Evolutionary conservation across 345 rosid species (phyloP), one percentile per base, ranked within the genome.

Genomic region (Durio zibethinus): DNA sequence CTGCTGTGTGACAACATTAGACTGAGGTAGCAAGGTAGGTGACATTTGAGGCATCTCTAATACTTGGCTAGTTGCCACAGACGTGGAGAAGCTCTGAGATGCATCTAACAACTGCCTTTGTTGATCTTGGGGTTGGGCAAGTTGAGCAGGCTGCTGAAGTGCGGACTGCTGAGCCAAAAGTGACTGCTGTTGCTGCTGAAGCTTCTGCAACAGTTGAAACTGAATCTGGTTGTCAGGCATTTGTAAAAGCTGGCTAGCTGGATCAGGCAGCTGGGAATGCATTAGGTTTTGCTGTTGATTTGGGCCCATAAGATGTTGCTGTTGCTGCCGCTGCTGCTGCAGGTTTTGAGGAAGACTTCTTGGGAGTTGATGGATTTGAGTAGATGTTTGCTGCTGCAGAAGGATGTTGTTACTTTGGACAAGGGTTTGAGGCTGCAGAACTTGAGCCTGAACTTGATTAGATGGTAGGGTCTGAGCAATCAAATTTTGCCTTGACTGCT

Each of bases 201-300:
- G 85, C 82, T 91, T 91, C 86, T 93, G 97, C 79, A 93, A 74
- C 74, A 92, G 69, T 78, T 92, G 98, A 81, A 85, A 76, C 79
- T 86, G 97, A 77, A 85, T 71, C 78, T 88, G 90, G 74, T 78
- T 87, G 72, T 90, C 88, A 57, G 94, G 23, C 72, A 86, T 75
- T 66, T 84, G 90, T 52, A 81, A 61, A 43, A 85, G 88, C 56
- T 81, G 90, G 81, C 72, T 86, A 25, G 82, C 59, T 71, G 79
- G 92, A 82, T 86, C 90, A 33, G 85, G 79, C 82, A 86, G 59
- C 77, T 80, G 89, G 5, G 84, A 40, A 77, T 85, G 86, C 74
- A 82, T 45, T 63, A 84, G 20, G 75, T 76, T 82, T 76, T 79
- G 86, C 64, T 83, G 91, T 75, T 84, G 90, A 67, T 80, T 89